These are phyloP conservation scores for Curvularia sp. DNA, from an alignment of 2,329 filamentous ascomycete species.

Conservation along the genomic window DNA sequence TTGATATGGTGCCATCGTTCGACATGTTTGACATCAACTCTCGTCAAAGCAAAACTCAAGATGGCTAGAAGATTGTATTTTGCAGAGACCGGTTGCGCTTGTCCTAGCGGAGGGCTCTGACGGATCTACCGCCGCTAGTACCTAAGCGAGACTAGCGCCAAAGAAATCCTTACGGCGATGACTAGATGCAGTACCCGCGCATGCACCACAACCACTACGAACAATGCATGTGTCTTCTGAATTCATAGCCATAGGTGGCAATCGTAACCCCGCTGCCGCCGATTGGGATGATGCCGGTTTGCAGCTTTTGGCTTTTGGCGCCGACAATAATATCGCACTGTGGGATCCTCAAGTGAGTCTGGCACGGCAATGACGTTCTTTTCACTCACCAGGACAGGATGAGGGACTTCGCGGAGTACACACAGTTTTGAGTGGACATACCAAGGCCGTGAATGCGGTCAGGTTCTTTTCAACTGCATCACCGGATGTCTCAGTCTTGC, in stretches of 20 bases:
- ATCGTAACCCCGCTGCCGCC: constrained; percentile 85
- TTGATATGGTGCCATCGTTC: constrained; percentile 55
- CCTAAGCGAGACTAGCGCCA: constrained; percentile 44
- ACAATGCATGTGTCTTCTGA: constrained; percentile 49
- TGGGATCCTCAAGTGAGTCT: constrained; percentile 79
- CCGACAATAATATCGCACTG: constrained; percentile 85
- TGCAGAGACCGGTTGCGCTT: constrained; percentile 12
- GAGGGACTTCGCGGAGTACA: constrained; percentile 65
- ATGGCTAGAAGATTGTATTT: not conserved
- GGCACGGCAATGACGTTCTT: not conserved
- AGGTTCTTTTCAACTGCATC: constrained; percentile 70
- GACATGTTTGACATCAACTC: constrained; percentile 31
- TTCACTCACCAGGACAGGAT: constrained; percentile 49
- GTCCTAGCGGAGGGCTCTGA: constrained; percentile 9
- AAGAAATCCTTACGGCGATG: constrained; percentile 39
- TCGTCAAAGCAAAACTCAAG: not conserved
- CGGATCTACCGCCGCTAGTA: not conserved
- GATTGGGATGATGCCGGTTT: constrained; percentile 76
- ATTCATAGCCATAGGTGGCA: constrained; percentile 81
- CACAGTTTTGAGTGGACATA: constrained; percentile 76
- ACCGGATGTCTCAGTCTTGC: constrained; percentile 63
- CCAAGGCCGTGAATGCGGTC: constrained; percentile 80
- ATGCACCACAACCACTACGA: constrained; percentile 23
- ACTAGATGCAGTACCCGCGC: constrained; percentile 26
- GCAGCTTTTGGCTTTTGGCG: constrained; percentile 84